Base-by-base conservation (phyloP, 2,329 filamentous ascomycete genomes). In the Hypoxylon sp. region DNA sequence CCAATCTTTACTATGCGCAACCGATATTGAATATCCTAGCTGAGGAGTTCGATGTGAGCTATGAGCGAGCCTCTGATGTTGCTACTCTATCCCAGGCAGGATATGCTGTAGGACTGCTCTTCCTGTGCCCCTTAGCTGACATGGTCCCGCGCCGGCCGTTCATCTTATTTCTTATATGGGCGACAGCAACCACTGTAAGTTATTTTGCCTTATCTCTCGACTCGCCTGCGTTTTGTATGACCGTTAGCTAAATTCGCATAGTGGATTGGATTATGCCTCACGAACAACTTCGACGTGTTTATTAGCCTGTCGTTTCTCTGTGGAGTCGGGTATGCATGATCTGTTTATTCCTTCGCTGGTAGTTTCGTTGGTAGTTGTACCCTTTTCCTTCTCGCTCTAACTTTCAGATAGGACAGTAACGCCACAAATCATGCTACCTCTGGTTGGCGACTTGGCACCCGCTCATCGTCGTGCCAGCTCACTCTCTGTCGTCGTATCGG, bases 1-100 rank as follows among this genome's bases (percentile, higher is more conserved):
- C 90, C 14, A 92, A 92, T 74, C 80, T 92, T 10, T 92, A 92
- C 79, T 92, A 92, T 76, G 88, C 84, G 33, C 90, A 92, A 71
- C 90, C 90, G 0, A 90, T 92, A 50, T 80, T 92, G 13, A 90
- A 91, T 69, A 84, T 91, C 29, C 79, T 92, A 29, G 90, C 90
- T 0, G 72, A 81, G 9, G 88, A 90, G 51, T 92, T 92, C 77
- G 72, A 84, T 60, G 88, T 92, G 44, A 82, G 82, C 37, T 89
- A 91, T 77, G 88, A 90, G 68, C 81, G 84, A 51, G 87, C 89
- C 2, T 80, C 81, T 9, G 74, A 76, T 52, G 87, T 92, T 48
- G 89, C 90, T 0, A 91, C 90, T 0, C 82, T 91, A 29, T 90
- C 89, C 73, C 90, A 92, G 77, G 90, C 89, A 9, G 90, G 90